Evolutionary conservation across 2,329 filamentous ascomycete genomes (phyloP).

Genomic region (Pseudonectria buxi): DNA sequence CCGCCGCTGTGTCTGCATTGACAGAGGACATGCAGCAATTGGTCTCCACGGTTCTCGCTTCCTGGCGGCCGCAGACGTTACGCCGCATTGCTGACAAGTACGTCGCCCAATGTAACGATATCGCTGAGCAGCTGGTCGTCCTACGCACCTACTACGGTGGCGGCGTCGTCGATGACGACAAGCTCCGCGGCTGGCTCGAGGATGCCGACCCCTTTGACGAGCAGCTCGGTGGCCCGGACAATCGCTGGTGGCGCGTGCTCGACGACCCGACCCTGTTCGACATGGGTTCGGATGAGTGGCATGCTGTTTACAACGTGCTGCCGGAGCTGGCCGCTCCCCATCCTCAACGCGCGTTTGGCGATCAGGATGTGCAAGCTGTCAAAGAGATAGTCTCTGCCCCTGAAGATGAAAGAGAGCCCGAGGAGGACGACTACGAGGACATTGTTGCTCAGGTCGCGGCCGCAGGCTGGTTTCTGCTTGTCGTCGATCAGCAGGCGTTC

Average conservation of each 20-base stretch:
- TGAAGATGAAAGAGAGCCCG: background rate
- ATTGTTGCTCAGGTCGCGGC: background rate
- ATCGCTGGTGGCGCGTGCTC: slow-evolving; percentile 5
- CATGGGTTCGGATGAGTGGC: background rate
- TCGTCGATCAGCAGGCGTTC: background rate
- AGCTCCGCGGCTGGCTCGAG: slow-evolving; percentile 1
- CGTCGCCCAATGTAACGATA: background rate
- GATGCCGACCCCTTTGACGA: slow-evolving; percentile 1
- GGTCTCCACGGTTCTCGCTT: background rate
- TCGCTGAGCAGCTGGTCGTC: background rate
- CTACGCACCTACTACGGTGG: slow-evolving; percentile 5
- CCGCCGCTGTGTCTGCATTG: background rate
- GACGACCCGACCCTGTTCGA: slow-evolving; percentile 2
- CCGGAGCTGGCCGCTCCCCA: slow-evolving; percentile 4
- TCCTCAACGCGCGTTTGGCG: background rate
- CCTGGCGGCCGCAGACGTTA: background rate
- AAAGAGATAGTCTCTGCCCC: background rate
- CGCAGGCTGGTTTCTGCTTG: background rate
- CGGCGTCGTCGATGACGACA: slow-evolving; percentile 1
- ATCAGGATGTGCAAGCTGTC: background rate
- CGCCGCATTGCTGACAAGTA: slow-evolving; percentile 1
- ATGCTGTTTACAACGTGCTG: slow-evolving; percentile 1
- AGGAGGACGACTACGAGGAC: slow-evolving; percentile 1
- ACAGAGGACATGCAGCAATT: background rate
- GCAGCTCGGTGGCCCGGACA: background rate